phyloP scores from a whole-genome alignment of 805 yeast species.

The Saturnispora sanitii region DNA sequence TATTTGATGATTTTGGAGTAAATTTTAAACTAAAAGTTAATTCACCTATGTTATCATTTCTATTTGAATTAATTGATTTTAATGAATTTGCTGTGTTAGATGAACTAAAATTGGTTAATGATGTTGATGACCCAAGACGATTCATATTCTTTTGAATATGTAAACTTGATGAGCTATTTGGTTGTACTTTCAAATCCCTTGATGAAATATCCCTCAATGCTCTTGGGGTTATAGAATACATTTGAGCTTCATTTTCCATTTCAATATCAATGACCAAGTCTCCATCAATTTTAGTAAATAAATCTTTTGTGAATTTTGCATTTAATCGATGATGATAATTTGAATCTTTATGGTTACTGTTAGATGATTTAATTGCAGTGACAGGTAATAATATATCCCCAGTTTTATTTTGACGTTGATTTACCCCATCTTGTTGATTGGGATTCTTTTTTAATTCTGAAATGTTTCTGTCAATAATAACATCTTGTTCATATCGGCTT shows the following conservation, averaged over 20 bases:
- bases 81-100: slow-evolving; percentile 5
- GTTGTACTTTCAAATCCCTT: neutral
- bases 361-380: neutral
- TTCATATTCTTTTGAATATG: neutral
- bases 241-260: slow-evolving; percentile 8
- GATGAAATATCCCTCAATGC: slow-evolving; percentile 5
- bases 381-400: neutral
- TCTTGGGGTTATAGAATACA: slow-evolving; percentile 11
- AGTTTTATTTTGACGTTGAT: neutral
- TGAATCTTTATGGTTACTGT: neutral
- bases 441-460: slow-evolving; percentile 5
- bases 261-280: slow-evolving; percentile 3
- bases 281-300: slow-evolving; percentile 14
- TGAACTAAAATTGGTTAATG: too few relatives aligned
- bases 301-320: slow-evolving; percentile 9
- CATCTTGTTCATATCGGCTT: slow-evolving; percentile 11
- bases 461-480: slow-evolving; percentile 11
- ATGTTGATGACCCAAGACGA: neutral
- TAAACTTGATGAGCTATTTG: neutral
- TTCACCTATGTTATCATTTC: slow-evolving; percentile 4
- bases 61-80: slow-evolving; percentile 3
- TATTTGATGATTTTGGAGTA: too few relatives aligned
- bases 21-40: slow-evolving; percentile 9
- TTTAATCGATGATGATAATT: neutral
- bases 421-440: neutral